Percentiles rank a stretch among this genome's conserved stretches.
Evolutionary conservation across 768 basidiomycete species (phyloP).

Genomic region (Tulasnella sp.): DNA sequence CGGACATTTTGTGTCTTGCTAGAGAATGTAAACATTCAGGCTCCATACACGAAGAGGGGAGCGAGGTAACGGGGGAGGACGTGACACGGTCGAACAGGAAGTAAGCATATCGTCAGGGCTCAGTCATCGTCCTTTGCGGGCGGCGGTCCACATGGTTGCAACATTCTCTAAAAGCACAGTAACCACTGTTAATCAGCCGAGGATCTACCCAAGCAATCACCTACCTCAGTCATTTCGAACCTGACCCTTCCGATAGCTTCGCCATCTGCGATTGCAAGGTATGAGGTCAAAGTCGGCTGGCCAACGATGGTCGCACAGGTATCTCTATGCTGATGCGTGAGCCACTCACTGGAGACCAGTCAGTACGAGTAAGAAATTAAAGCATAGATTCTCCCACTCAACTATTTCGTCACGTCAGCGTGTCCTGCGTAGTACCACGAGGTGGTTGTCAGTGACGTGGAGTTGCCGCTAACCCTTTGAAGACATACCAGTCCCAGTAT

Average conservation of each 20-base stretch:
- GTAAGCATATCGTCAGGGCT: neutral
- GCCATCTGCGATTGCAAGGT: constrained; percentile 86
- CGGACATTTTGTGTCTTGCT: too few species aligned
- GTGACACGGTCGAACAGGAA: neutral
- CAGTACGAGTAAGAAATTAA: neutral
- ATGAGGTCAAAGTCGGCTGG: constrained; percentile 76
- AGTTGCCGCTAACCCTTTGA: too few species aligned
- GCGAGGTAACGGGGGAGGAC: neutral
- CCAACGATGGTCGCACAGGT: constrained; percentile 89
- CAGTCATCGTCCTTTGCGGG: constrained; percentile 73
- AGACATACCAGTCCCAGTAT: constrained; percentile 85
- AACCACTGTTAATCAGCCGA: neutral
- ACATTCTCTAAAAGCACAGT: constrained; percentile 55
- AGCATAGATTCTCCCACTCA: constrained; percentile 26
- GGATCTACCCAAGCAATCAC: constrained; percentile 19
- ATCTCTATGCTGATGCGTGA: constrained; percentile 95
- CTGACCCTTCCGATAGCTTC: constrained; percentile 80
- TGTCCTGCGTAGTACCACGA: constrained; percentile 47
- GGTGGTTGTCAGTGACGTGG: constrained; percentile 6
- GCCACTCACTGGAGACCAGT: constrained; percentile 65
- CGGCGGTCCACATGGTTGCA: constrained; percentile 89
- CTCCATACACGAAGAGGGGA: neutral
- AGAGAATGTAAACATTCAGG: too few species aligned
- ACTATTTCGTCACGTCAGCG: constrained; percentile 95
- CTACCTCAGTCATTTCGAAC: constrained; percentile 94